Conservation (phyloP, 2,329 filamentous ascomycete genomes). For the Teratosphaeria epicoccoides region DNA sequence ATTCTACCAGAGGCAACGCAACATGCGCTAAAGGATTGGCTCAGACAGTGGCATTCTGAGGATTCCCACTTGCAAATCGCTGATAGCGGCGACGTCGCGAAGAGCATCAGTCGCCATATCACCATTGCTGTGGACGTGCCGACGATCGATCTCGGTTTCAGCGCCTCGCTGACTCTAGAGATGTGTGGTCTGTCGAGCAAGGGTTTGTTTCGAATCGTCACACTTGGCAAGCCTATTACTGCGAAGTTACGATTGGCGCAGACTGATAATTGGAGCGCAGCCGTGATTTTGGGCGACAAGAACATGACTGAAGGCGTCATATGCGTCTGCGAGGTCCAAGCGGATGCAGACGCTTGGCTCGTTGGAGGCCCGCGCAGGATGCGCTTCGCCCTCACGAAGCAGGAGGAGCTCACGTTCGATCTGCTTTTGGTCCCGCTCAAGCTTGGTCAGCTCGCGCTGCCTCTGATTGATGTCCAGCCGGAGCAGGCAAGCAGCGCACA, state of each 20-base stretch:
- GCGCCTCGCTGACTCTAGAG: conserved; percentile 36
- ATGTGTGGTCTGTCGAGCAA: not conserved
- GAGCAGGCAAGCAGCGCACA: conserved; percentile 31
- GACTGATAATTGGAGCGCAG: conserved; percentile 44
- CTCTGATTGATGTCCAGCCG: conserved; percentile 62
- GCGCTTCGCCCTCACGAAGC: conserved; percentile 51
- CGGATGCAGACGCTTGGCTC: conserved; percentile 67
- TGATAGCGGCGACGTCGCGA: not conserved
- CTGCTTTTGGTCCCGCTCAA: conserved; percentile 71
- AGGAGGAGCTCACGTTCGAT: conserved; percentile 40
- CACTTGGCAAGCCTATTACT: conserved; percentile 54
- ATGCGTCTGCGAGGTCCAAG: conserved; percentile 63
- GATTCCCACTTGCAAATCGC: conserved; percentile 9
- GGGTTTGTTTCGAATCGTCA: conserved; percentile 35
- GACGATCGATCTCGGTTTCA: conserved; percentile 70
- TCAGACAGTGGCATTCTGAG: conserved; percentile 45
- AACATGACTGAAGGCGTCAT: conserved; percentile 10
- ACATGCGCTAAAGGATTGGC: conserved; percentile 39
- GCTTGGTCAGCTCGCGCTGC: conserved; percentile 67
- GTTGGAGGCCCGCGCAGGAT: conserved; percentile 71
- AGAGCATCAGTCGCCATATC: conserved; percentile 40
- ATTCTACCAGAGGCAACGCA: conserved; percentile 37
- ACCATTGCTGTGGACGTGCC: conserved; percentile 86
- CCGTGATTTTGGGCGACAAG: conserved; percentile 36
- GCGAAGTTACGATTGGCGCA: conserved; percentile 50